phyloP scores from a whole-genome alignment of 768 basidiomycete species.

The Chalciporus sphaerocephalus region DNA sequence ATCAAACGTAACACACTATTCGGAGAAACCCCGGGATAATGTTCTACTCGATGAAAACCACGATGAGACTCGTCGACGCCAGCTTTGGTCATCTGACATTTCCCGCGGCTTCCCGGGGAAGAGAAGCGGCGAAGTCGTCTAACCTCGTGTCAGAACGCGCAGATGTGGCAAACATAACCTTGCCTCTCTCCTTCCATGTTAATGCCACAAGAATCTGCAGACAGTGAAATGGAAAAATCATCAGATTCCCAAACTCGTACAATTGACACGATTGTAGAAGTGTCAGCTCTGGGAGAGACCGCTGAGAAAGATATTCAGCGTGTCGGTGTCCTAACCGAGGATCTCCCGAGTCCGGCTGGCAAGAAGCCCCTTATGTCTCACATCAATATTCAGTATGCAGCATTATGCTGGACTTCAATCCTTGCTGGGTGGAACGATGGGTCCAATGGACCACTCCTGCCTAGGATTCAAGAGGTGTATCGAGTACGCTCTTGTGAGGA shows the following conservation, averaged over 20 bases:
- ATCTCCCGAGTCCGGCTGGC: background rate
- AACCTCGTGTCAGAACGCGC: no score
- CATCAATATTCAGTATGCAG: conserved; percentile 6
- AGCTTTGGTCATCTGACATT: no score
- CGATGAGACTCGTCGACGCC: no score
- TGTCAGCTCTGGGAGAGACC: background rate
- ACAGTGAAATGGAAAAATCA: background rate
- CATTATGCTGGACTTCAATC: conserved; percentile 4
- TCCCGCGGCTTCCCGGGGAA: no score
- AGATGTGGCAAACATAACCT: no score
- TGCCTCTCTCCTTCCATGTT: no score
- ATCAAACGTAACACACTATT: no score
- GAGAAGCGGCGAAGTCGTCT: no score
- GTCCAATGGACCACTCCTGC: conserved; percentile 8
- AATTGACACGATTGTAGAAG: background rate
- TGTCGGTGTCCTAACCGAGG: background rate
- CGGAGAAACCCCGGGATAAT: no score
- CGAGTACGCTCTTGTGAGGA: conserved; percentile 1
- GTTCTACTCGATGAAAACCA: no score
- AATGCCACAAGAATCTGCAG: no score
- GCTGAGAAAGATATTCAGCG: background rate
- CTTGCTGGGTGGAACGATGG: conserved; percentile 12
- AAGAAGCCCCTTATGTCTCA: background rate
- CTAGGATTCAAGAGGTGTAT: conserved; percentile 10
- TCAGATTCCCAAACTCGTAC: background rate